Base-by-base conservation (phyloP, 352 stramenopile species). In the Pythium volutum region DNA sequence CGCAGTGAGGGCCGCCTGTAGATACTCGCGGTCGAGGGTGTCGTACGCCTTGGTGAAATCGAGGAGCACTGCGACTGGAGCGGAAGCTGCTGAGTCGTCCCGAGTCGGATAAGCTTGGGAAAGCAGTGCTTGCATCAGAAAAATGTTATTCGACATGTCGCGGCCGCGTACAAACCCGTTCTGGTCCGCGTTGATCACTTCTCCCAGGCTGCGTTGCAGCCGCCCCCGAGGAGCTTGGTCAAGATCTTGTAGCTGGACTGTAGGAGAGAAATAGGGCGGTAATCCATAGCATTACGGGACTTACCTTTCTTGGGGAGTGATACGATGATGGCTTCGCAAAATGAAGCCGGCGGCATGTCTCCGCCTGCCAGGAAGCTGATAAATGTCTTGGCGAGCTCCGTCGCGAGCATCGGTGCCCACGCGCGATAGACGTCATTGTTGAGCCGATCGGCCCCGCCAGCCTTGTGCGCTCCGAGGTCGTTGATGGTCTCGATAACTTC, bases 161-260 rank as follows among this genome's bases (percentile, higher is more conserved):
- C 62, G 25, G 0, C 55, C 50, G 0, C 59, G 43, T 1, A 74
- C 59, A 36, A 76, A 73, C n/a, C n/a, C n/a, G n/a, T n/a, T n/a
- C n/a, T n/a, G n/a, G n/a, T n/a, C n/a, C n/a, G n/a, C n/a, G n/a
- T n/a, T n/a, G n/a, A n/a, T n/a, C n/a, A n/a, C n/a, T n/a, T n/a
- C n/a, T n/a, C n/a, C n/a, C n/a, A n/a, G n/a, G n/a, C n/a, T n/a
- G n/a, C n/a, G n/a, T n/a, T n/a, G n/a, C n/a, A n/a, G n/a, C n/a
- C n/a, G n/a, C n/a, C n/a, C n/a, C n/a, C n/a, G n/a, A n/a, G n/a
- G n/a, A n/a, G n/a, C n/a, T n/a, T n/a, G n/a, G n/a, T n/a, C n/a
- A n/a, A n/a, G n/a, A n/a, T n/a, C n/a, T n/a, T n/a, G n/a, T n/a
- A n/a, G n/a, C n/a, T n/a, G n/a, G n/a, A n/a, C n/a, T n/a, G n/a